These are phyloP conservation scores for Aspergillus cristatus DNA, from an alignment of 495 filamentous ascomycete genomes.

Conservation along the genomic window DNA sequence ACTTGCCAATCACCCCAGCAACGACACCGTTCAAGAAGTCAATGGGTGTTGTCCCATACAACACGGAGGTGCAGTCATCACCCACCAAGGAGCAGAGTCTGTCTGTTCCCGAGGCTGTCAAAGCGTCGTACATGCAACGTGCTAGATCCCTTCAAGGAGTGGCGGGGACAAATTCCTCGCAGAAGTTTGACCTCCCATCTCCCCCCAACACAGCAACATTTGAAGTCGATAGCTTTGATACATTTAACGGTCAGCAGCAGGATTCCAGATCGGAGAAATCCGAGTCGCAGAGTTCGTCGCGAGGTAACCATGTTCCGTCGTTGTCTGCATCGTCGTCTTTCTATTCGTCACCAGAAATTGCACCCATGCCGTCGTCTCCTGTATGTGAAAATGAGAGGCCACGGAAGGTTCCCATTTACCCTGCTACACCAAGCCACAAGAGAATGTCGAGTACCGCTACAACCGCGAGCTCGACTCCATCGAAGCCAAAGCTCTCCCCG, in stretches of 20 bases:
- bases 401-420: conserved; percentile 21
- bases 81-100: conserved; percentile 27
- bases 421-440: conserved; percentile 16
- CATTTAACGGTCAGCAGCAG: conserved; percentile 20
- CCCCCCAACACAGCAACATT: conserved; percentile 36
- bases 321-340: conserved; percentile 40
- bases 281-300: conserved; percentile 15
- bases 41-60: conserved; percentile 30
- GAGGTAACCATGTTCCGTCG: conserved; percentile 12
- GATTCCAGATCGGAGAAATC: conserved; percentile 20
- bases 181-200: conserved; percentile 38
- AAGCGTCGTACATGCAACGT: conserved; percentile 37
- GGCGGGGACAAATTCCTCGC: conserved; percentile 21
- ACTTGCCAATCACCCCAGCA: conserved; percentile 40
- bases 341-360: conserved; percentile 35
- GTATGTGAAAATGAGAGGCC: conserved; percentile 15
- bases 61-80: conserved; percentile 20
- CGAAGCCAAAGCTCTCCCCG: conserved; percentile 24
- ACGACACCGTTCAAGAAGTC: conserved; percentile 38
- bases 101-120: conserved; percentile 25
- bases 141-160: conserved; percentile 38
- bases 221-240: conserved; percentile 22
- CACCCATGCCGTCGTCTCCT: conserved; percentile 32
- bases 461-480: conserved; percentile 19
- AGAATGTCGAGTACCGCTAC: conserved; percentile 7